A percentile compares a stretch with the other conserved stretches of the same genome.
Conservation (phyloP, 2,329 filamentous ascomycete species). For the Fusarium caatingaense region DNA sequence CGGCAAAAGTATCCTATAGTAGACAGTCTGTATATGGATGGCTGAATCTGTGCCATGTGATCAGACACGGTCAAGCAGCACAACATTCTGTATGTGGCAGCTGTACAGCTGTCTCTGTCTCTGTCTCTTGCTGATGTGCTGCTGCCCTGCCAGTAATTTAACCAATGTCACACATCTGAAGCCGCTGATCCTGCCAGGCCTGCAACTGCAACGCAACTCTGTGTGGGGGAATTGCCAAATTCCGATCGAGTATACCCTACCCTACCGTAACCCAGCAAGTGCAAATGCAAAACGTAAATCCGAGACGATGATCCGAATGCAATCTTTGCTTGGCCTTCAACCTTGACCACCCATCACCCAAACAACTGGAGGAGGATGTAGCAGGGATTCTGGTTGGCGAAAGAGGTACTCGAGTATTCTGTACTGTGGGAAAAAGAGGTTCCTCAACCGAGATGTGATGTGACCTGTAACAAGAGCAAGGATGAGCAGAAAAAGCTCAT, state of each 20-base stretch:
- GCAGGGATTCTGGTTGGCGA: slow-evolving; percentile 39
- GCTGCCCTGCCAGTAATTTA: slow-evolving; percentile 18
- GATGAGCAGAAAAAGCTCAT: slow-evolving; percentile 37
- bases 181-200: background rate
- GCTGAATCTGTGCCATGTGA: slow-evolving; percentile 14
- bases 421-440: background rate
- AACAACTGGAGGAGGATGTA: slow-evolving; percentile 36
- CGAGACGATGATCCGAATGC: slow-evolving; percentile 39
- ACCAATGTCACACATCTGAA: slow-evolving; percentile 8
- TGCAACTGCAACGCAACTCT: slow-evolving; percentile 6
- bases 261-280: slow-evolving; percentile 20
- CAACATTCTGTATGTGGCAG: slow-evolving; percentile 1
- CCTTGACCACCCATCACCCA: slow-evolving; percentile 12
- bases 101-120: slow-evolving; percentile 21
- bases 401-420: background rate
- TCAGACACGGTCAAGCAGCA: slow-evolving; percentile 8
- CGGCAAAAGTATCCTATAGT: slow-evolving; percentile 2
- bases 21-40: background rate
- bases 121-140: slow-evolving; percentile 17
- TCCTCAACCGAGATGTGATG: slow-evolving; percentile 32
- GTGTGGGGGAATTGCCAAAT: slow-evolving; percentile 29
- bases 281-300: slow-evolving; percentile 12
- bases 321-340: slow-evolving; percentile 32
- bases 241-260: slow-evolving; percentile 22
- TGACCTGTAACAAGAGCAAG: slow-evolving; percentile 42